These are phyloP conservation scores for Rutidosis leptorrhynchoides DNA, from an alignment of 129 eudicot species.

Conservation along the genomic window DNA sequence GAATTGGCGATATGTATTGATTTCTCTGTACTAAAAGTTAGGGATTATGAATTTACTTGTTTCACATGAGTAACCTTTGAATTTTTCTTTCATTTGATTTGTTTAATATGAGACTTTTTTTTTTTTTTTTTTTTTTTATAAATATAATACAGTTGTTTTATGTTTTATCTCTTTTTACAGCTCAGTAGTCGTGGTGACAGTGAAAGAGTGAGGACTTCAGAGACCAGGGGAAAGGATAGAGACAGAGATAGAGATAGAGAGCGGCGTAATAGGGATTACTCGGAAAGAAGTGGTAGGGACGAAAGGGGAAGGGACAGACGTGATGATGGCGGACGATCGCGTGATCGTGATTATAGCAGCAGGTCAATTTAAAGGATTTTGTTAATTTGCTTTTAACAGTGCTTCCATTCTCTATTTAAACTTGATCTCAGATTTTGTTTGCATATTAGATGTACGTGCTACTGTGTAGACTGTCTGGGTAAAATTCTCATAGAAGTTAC, in stretches of 20 bases:
- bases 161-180: too few relatives aligned
- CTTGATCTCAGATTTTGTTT: neutral
- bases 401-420: neutral
- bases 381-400: neutral
- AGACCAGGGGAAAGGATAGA: conserved; percentile 40
- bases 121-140: neutral
- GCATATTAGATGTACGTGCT: neutral
- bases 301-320: conserved; percentile 51
- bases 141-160: too few relatives aligned
- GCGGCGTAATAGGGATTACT: conserved; percentile 41
- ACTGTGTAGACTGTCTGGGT: neutral
- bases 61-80: neutral
- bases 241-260: conserved; percentile 51
- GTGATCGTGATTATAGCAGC: conserved; percentile 67
- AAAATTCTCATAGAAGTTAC: neutral
- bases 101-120: too few relatives aligned
- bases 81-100: too few relatives aligned
- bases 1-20: neutral
- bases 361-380: conserved; percentile 41
- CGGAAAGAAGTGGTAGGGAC: conserved; percentile 50
- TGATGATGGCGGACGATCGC: conserved; percentile 48
- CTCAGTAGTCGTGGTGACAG: neutral
- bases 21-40: neutral
- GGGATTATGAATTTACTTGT: neutral
- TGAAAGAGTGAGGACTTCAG: conserved; percentile 9